Evolutionary conservation across 768 basidiomycete species (phyloP).

Genomic region (Rubroboletus pulcherrimus): DNA sequence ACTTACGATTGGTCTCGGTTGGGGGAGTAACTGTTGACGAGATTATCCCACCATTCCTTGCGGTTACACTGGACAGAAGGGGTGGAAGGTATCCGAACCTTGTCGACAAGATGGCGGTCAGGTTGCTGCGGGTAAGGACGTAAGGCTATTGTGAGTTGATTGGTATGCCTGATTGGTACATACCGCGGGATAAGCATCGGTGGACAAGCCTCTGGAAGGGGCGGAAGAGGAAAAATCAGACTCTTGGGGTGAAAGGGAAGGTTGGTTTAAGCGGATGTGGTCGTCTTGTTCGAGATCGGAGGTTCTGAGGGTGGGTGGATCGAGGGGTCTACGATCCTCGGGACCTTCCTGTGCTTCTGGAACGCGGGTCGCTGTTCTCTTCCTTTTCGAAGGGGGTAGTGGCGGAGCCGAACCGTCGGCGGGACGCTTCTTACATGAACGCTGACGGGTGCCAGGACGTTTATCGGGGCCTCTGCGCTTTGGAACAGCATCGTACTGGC

Average conservation of each 20-base stretch:
- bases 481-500: constrained; percentile 76
- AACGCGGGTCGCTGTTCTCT: constrained; percentile 35
- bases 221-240: constrained; percentile 30
- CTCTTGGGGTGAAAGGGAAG: constrained; percentile 31
- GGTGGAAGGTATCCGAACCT: constrained; percentile 26
- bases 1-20: constrained; percentile 42
- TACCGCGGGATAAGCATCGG: constrained; percentile 27
- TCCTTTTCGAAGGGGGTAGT: constrained; percentile 52
- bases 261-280: constrained; percentile 25
- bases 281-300: constrained; percentile 25
- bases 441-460: constrained; percentile 76
- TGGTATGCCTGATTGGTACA: constrained; percentile 5
- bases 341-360: constrained; percentile 32
- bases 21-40: constrained; percentile 41
- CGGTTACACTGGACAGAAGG: constrained; percentile 33
- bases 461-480: constrained; percentile 86
- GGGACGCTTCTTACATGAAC: constrained; percentile 80
- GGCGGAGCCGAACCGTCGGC: constrained; percentile 50
- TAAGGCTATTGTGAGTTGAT: neutral
- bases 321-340: constrained; percentile 28
- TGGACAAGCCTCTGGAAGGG: constrained; percentile 25
- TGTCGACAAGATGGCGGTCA: constrained; percentile 25
- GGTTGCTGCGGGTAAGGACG: constrained; percentile 22
- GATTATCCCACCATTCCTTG: constrained; percentile 46
- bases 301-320: constrained; percentile 25